A percentile compares a stretch with the other conserved stretches of the same genome.
Conservation (phyloP, 257 asterid species). For the Cynanchum wilfordii region DNA sequence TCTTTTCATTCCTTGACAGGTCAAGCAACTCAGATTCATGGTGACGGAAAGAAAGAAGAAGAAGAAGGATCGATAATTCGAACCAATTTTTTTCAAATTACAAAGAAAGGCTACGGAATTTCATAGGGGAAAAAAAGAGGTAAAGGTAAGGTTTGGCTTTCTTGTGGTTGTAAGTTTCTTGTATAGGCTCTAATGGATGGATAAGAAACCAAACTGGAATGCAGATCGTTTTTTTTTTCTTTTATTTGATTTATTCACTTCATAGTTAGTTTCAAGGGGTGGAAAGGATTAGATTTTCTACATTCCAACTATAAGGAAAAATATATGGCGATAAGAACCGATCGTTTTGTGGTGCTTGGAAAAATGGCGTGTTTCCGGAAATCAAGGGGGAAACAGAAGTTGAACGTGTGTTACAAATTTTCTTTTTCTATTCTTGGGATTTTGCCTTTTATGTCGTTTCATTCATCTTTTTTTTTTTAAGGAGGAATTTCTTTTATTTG, state of each 20-base stretch:
- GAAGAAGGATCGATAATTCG: background rate
- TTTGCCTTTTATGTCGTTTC: no score
- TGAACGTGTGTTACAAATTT: background rate
- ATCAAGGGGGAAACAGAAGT: background rate
- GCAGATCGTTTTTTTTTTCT: background rate
- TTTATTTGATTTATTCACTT: background rate
- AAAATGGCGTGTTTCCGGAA: background rate
- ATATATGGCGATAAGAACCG: background rate
- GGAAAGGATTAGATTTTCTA: background rate
- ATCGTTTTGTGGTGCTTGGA: background rate
- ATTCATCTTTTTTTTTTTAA: no score
- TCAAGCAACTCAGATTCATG: constrained; percentile 26
- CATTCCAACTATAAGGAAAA: background rate
- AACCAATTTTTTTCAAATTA: background rate
- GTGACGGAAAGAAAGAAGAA: background rate
- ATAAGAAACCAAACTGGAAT: background rate
- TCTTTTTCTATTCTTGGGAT: no score
- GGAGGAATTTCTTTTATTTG: no score
- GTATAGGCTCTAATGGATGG: background rate
- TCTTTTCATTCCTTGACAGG: constrained; percentile 14
- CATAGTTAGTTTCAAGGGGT: background rate
- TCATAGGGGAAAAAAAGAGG: background rate
- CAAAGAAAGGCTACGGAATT: background rate
- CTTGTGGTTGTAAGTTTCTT: background rate
- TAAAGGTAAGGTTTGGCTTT: background rate